phyloP scores from a whole-genome alignment of 257 asterid species.

The Rhazya stricta region DNA sequence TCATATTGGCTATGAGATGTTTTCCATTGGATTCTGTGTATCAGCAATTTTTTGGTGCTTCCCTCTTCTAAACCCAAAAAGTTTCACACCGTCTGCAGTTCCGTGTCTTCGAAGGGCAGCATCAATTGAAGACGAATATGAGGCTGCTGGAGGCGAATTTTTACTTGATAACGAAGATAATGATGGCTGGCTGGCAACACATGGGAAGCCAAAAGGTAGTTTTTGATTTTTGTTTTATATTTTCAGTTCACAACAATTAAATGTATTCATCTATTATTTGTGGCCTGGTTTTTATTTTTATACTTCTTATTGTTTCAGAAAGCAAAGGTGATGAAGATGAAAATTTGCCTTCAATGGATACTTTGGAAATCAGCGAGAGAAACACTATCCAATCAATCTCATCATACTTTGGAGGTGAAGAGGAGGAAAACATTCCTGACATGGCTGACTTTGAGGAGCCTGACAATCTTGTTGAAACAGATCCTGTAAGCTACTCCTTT shows the following conservation, averaged over 20 bases:
- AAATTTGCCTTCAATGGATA: slow-evolving; percentile 80
- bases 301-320: slow-evolving; percentile 47
- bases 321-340: slow-evolving; percentile 60
- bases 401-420: slow-evolving; percentile 84
- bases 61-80: background rate
- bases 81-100: slow-evolving; percentile 37
- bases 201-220: slow-evolving; percentile 81
- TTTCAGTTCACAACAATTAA: background rate
- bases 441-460: slow-evolving; percentile 78
- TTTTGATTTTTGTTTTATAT: background rate
- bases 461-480: slow-evolving; percentile 75
- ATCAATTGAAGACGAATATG: slow-evolving; percentile 91
- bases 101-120: slow-evolving; percentile 97
- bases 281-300: slow-evolving; percentile 6
- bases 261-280: background rate
- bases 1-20: background rate
- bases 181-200: slow-evolving; percentile 99
- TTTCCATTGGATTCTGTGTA: background rate
- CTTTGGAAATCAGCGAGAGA: slow-evolving; percentile 69
- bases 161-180: slow-evolving; percentile 79
- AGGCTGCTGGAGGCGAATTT: slow-evolving; percentile 96
- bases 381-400: slow-evolving; percentile 63
- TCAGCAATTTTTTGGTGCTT: background rate
- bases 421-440: slow-evolving; percentile 93
- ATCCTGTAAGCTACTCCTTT: slow-evolving; percentile 56